Evolutionary conservation across 306 rosid species (phyloP).

Genomic region (Geum urbanum): DNA sequence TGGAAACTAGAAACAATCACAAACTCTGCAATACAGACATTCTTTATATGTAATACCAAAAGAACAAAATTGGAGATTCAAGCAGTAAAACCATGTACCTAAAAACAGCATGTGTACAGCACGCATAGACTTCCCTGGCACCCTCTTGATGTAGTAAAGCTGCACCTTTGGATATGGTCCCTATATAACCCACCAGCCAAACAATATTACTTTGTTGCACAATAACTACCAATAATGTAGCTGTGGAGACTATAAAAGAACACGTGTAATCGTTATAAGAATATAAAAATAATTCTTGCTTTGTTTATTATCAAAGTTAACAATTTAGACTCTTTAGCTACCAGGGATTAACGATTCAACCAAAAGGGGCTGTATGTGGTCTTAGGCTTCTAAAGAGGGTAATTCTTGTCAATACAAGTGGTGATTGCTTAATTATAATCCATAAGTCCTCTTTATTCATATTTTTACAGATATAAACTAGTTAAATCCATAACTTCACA

Average conservation of each 20-base stretch:
- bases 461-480: background rate
- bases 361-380: too few relatives aligned
- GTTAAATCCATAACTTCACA: background rate
- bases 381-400: too few relatives aligned
- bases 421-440: too few relatives aligned
- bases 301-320: too few relatives aligned
- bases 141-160: slow-evolving; percentile 93
- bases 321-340: too few relatives aligned
- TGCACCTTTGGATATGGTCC: slow-evolving; percentile 88
- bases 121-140: slow-evolving; percentile 95
- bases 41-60: background rate
- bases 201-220: slow-evolving; percentile 11
- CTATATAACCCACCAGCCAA: slow-evolving; percentile 40
- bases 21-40: background rate
- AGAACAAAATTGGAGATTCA: background rate
- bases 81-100: slow-evolving; percentile 46
- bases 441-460: background rate
- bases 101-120: slow-evolving; percentile 91
- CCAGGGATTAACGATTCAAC: too few relatives aligned
- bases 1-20: background rate
- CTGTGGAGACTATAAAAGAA: background rate
- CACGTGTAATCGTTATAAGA: background rate
- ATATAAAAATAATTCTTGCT: background rate
- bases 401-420: too few relatives aligned
- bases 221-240: background rate